Base-by-base conservation (phyloP, 2,329 filamentous ascomycete species). In the Cercospora berteroae region DNA sequence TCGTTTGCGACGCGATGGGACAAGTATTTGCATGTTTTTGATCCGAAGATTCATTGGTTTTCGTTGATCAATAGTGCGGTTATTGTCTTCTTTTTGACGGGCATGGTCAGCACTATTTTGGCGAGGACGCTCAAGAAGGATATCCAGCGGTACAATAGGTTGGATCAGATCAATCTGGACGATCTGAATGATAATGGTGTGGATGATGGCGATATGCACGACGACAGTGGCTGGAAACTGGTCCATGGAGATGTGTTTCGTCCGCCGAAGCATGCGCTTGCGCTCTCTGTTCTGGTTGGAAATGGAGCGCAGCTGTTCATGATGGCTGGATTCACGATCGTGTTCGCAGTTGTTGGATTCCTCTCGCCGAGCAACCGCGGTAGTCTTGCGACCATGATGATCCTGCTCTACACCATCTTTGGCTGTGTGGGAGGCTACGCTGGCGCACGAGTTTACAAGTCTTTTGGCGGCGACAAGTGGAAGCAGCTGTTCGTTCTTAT, bases 11-110 rank as follows among this genome's bases (percentile, higher is more conserved):
- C 95, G 12, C 88, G 95, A 71, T 99, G 95, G 95, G 95, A 99
- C 84, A 98, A 97, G 81, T 98, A 98, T 78, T 86, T 99, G 39
- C 94, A 98, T 76, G 94, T 99, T 31, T 96, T 94, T 77, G 94
- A 98, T 79, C 94, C 95, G 62, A 96, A 95, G 83, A 98, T 99
- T 74, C 95, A 99, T 80, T 99, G 95, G 95, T 97, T 98, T 83
- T 97, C 94, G 67, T 88, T 99, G 60, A 91, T 98, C 81, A 97
- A 97, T 80, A 97, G 94, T 39, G 92, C 95, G 60, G 89, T 98
- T 55, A 96, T 99, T 69, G 94, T 99, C 60, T 86, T 97, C 59
- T 95, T 98, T 80, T 84, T 98, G 48, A 89, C 94, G 39, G 87
- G 93, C 56, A 97, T 95, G 74, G 95, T 99, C 70, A 90, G 90